Conservation (phyloP, 352 stramenopile genomes). For the Phytophthora quininea region DNA sequence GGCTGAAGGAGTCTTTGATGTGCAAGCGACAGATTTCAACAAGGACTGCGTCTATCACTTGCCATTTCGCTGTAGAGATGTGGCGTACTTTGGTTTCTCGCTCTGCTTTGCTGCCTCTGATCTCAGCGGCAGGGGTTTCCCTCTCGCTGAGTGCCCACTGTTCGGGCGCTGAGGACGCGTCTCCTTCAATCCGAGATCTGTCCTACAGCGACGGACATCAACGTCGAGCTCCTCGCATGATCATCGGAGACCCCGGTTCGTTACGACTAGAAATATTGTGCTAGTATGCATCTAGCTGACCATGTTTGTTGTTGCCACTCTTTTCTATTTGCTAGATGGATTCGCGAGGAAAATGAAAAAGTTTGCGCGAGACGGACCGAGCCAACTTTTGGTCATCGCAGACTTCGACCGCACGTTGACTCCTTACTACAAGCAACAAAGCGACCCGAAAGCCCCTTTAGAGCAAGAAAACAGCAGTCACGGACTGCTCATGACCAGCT, state of each 20-base stretch:
- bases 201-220: conserved; percentile 22
- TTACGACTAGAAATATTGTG: neutral
- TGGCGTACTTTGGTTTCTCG: neutral
- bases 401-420: conserved; percentile 84
- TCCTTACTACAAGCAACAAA: conserved; percentile 40
- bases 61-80: neutral
- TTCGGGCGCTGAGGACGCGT: neutral
- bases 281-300: no score
- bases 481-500: conserved; percentile 32
- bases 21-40: neutral
- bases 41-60: neutral
- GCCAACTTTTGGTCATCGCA: conserved; percentile 69
- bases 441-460: conserved; percentile 4
- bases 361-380: conserved; percentile 62
- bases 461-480: conserved; percentile 36
- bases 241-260: conserved; percentile 25
- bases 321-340: neutral
- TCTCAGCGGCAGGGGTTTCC: neutral
- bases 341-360: conserved; percentile 64
- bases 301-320: neutral
- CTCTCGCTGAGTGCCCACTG: neutral
- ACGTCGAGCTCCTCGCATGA: conserved; percentile 24
- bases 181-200: conserved; percentile 13
- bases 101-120: neutral
- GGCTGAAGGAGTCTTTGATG: neutral